Base-by-base conservation (phyloP, 768 basidiomycete species). In the Agaricus blazei region DNA sequence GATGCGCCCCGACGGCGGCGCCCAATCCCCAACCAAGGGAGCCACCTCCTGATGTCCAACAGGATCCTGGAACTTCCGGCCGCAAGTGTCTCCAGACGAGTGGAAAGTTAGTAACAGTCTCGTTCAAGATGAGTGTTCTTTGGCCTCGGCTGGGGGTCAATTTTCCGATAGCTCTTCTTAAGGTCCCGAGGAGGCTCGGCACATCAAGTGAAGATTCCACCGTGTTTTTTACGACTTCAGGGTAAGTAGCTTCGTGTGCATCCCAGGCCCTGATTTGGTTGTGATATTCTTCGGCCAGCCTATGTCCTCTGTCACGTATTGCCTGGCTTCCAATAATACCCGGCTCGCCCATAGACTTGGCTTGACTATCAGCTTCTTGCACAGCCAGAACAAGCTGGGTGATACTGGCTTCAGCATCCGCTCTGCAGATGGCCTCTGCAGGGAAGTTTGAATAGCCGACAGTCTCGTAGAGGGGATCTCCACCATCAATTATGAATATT, bases 21-120 rank as follows among this genome's bases (percentile, higher is more conserved):
- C 83, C 87, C 3, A 88, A 68, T 2, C 76, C 78, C 83, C 85
- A 89, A 0, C 87, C 88, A 36, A 90, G 72, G 8, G 83, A 81
- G 0, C 83, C 81, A 4, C 81, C 87, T 2, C 87, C 87, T 9
- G 82, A 84, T 11, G 75, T 65, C 12, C 87, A 58, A 47, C 84
- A 66, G 47, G 70, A 73, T 1, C 83, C 84, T 1, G 82, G 72
- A 1, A 59, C 42, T 31, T 79, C 76, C 1, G 82, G 76, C 15
- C 75, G 71, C 63, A 88, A 67, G 63, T 88, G 85, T 34, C 72
- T 65, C 83, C 84, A 88, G 0, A 81, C 75, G 1, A 65, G 34
- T 1, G 75, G 69, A 58, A 73, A 82, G 61, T 80, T 85, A 60
- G 79, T 82, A 62, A 86, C 82, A 2, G 77, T 73, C 64, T 90